Evolutionary conservation across 2,329 filamentous ascomycete genomes (phyloP), one percentile per base, ranked within the genome.

Genomic region (Gaeumannomyces sp.): DNA sequence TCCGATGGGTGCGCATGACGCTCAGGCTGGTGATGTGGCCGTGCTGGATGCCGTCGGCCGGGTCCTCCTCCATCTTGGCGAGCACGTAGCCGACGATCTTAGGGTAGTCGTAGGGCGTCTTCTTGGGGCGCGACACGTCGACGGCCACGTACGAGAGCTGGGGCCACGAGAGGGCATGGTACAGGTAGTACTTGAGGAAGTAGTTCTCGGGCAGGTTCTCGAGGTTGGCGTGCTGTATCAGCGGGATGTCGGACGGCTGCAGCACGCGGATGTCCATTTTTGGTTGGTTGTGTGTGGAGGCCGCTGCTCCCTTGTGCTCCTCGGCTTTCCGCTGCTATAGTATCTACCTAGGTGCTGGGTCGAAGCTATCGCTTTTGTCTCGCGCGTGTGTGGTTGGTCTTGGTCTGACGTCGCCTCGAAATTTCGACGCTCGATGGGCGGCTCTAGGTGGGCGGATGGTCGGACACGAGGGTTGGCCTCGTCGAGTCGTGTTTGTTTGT

Each of bases 101-200:
- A 70, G 95, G 95, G 72, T 96, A 95, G 76, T 96, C 91, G 77
- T 94, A 91, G 60, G 89, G 88, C 0, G 89, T 87, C 75, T 89
- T 89, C 71, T 85, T 85, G 45, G 92, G 91, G 50, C 92, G 87
- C 27, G 90, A 91, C 65, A 93, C 89, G 77, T 98, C 94, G 72
- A 99, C 93, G 71, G 95, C 95, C 65, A 99, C 94, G 78, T 93
- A 98, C 78, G 90, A 94, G 69, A 99, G 87, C 80, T 98, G 94
- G 60, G 95, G 95, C 95, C 95, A 99, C 72, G 93, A 96, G 70
- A 98, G 88, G 22, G 94, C 93, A 79, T 99, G 95, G 85, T 99
- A 99, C 74, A 99, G 88, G 82, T 99, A 99, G 85, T 99, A 99
- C 85, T 99, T 99, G 80, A 97, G 91, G 78, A 98, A 98, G 86